Evolutionary conservation across 441 rosid genomes (phyloP).

Genomic region (Manihot esculenta): DNA sequence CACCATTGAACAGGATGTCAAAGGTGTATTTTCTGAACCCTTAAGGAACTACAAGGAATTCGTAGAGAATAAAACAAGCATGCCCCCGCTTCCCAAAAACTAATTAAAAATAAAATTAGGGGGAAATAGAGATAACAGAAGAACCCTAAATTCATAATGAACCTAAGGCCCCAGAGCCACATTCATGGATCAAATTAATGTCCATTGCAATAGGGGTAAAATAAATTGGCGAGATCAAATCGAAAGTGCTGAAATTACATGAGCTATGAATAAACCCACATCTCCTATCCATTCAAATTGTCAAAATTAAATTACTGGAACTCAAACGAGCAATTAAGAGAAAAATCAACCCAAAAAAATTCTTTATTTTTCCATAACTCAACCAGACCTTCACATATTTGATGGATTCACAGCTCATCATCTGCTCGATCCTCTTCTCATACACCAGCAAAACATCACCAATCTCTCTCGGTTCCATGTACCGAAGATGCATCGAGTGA

Average conservation of each 20-base stretch:
- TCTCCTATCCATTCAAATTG: neutral
- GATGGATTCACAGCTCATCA: conserved; percentile 44
- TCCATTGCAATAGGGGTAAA: neutral
- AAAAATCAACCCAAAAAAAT: neutral
- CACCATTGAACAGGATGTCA: no score
- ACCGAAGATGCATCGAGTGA: conserved; percentile 60
- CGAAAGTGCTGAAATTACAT: neutral
- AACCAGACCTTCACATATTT: conserved; percentile 61
- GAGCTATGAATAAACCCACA: neutral
- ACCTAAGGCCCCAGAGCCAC: neutral
- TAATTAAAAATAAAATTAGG: no score
- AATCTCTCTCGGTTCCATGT: conserved; percentile 47
- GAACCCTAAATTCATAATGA: neutral
- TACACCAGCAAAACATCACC: conserved; percentile 62
- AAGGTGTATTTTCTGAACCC: neutral
- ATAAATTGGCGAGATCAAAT: neutral
- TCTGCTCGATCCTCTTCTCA: conserved; percentile 69
- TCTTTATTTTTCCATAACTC: neutral
- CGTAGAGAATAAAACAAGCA: neutral
- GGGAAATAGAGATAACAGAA: neutral
- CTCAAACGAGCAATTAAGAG: neutral
- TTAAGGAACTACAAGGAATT: no score
- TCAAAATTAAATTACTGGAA: neutral
- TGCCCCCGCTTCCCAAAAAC: neutral
- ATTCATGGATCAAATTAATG: neutral